phyloP scores from a whole-genome alignment of 139 green algal genomes.

The Trebouxia sp. region DNA sequence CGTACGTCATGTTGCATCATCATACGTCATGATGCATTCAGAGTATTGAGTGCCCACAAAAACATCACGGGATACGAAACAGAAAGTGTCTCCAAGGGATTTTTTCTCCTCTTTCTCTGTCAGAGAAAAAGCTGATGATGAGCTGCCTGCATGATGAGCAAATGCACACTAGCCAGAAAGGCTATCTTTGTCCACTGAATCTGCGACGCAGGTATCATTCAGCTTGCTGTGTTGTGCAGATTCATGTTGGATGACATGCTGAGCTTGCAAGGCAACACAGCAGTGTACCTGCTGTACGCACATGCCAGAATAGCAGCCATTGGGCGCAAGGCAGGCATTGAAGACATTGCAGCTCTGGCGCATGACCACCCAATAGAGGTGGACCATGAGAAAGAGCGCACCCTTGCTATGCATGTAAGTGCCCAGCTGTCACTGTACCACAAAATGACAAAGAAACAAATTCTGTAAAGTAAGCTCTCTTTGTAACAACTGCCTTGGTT shows the following conservation, averaged over 20 bases:
- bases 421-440: too few species aligned
- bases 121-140: too few species aligned
- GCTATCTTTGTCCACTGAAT: too few species aligned
- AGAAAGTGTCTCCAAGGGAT: too few species aligned
- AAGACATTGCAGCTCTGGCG: constrained; percentile 62
- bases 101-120: too few species aligned
- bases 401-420: constrained; percentile 23
- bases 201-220: neutral
- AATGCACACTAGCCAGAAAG: neutral
- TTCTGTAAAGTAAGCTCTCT: too few species aligned
- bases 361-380: constrained; percentile 46
- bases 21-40: too few species aligned
- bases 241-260: constrained; percentile 97
- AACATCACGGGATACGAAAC: too few species aligned
- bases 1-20: too few species aligned
- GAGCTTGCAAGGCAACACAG: constrained; percentile 93
- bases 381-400: constrained; percentile 58
- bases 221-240: constrained; percentile 16
- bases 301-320: constrained; percentile 91
- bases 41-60: too few species aligned
- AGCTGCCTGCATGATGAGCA: too few species aligned
- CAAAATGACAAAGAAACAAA: too few species aligned
- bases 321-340: constrained; percentile 67
- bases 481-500: neutral
- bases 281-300: constrained; percentile 97